These are phyloP conservation scores for Lepidium aucheri DNA, from an alignment of 345 rosid genomes.

Conservation along the genomic window DNA sequence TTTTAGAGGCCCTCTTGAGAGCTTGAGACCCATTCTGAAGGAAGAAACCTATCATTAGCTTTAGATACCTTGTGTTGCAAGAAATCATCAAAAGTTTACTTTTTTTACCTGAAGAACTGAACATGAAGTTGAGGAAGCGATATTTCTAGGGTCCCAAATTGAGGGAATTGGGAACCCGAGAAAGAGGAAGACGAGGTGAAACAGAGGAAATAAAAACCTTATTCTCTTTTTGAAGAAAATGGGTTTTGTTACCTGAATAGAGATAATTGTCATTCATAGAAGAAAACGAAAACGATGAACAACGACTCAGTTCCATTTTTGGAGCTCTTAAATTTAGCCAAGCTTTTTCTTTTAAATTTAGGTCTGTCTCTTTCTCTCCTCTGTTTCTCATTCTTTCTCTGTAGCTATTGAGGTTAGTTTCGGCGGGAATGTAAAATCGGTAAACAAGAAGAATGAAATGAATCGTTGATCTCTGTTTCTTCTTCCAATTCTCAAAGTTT, in stretches of 20 bases:
- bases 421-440: background rate
- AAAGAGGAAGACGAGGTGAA: slow-evolving; percentile 18
- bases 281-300: background rate
- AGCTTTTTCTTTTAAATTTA: slow-evolving; percentile 16
- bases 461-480: background rate
- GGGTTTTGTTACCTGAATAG: background rate
- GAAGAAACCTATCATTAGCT: background rate
- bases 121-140: slow-evolving; percentile 32
- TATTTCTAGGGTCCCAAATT: slow-evolving; percentile 32
- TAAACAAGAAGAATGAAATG: background rate
- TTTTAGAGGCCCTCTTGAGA: slow-evolving; percentile 37
- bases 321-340: slow-evolving; percentile 30
- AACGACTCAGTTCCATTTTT: slow-evolving; percentile 16
- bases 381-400: background rate
- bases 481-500: background rate
- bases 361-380: slow-evolving; percentile 8
- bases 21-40: slow-evolving; percentile 60
- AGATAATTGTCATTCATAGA: background rate
- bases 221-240: background rate
- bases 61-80: background rate
- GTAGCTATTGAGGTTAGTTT: background rate
- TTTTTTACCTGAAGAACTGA: slow-evolving; percentile 30
- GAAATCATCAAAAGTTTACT: background rate
- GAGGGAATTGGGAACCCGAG: slow-evolving; percentile 34
- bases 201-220: background rate